phyloP scores from a whole-genome alignment of 306 rosid species.

The Cicer chorassanicum region DNA sequence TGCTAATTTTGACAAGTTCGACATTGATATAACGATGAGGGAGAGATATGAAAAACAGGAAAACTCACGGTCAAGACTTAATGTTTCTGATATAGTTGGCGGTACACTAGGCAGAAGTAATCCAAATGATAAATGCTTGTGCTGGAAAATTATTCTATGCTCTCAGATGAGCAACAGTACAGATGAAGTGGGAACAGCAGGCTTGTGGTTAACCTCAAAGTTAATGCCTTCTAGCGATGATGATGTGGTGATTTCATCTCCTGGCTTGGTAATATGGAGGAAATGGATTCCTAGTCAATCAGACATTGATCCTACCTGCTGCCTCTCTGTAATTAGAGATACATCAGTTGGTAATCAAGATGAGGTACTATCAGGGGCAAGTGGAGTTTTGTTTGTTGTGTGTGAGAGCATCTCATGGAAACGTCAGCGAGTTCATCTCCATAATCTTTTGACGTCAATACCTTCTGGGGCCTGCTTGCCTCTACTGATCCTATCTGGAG shows the following conservation, averaged over 20 bases:
- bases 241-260: constrained; percentile 62
- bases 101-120: constrained; percentile 66
- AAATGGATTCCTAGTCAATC: constrained; percentile 64
- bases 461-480: constrained; percentile 80
- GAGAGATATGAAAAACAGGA: constrained; percentile 71
- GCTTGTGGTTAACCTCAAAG: constrained; percentile 83
- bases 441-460: constrained; percentile 69
- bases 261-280: constrained; percentile 81
- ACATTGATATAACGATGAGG: constrained; percentile 67
- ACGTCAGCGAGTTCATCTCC: constrained; percentile 66
- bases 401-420: constrained; percentile 72
- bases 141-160: constrained; percentile 83
- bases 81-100: constrained; percentile 74
- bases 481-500: constrained; percentile 68
- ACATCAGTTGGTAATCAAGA: constrained; percentile 52
- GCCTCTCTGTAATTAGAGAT: constrained; percentile 77
- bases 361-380: constrained; percentile 70
- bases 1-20: constrained; percentile 56
- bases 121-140: constrained; percentile 64
- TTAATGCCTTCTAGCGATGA: constrained; percentile 64
- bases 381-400: constrained; percentile 75
- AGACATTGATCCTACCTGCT: constrained; percentile 63
- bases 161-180: constrained; percentile 57
- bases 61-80: constrained; percentile 71
- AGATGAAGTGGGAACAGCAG: constrained; percentile 50